Evolutionary conservation across 1,139 yeast species (phyloP).

Genomic region (Kodamaea plutei): DNA sequence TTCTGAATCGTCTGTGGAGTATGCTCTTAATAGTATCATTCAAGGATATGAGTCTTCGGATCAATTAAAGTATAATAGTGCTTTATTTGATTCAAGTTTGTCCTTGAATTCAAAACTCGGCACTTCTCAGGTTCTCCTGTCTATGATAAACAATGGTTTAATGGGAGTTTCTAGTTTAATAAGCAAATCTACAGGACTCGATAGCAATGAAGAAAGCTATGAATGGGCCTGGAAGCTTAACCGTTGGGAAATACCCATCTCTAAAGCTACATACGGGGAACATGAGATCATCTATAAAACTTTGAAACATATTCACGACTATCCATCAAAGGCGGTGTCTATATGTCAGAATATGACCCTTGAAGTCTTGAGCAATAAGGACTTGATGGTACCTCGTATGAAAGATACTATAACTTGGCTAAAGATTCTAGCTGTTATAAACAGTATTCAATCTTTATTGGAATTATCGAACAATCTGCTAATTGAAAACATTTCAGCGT

Average conservation of each 20-base stretch:
- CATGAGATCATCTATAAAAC: slow-evolving; percentile 45
- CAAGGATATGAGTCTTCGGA: slow-evolving; percentile 33
- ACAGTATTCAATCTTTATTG: slow-evolving; percentile 20
- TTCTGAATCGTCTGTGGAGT: slow-evolving; percentile 47
- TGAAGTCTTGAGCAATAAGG: slow-evolving; percentile 16
- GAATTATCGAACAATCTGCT: slow-evolving; percentile 4
- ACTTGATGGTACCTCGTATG: slow-evolving; percentile 14
- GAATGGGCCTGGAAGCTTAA: slow-evolving; percentile 70
- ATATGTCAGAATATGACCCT: slow-evolving; percentile 19
- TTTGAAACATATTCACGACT: slow-evolving; percentile 39
- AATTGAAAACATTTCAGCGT: slow-evolving; percentile 7
- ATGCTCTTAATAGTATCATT: slow-evolving; percentile 44
- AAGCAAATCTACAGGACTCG: slow-evolving; percentile 13
- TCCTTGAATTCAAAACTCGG: slow-evolving; percentile 14
- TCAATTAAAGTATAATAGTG: slow-evolving; percentile 52
- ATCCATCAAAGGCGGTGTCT: slow-evolving; percentile 14
- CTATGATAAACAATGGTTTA: slow-evolving; percentile 45
- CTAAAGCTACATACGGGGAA: slow-evolving; percentile 26
- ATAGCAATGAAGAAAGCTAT: slow-evolving; percentile 13
- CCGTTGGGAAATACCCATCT: slow-evolving; percentile 63
- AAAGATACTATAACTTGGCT: slow-evolving; percentile 24
- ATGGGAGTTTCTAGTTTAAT: slow-evolving; percentile 44
- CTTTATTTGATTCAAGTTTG: slow-evolving; percentile 44
- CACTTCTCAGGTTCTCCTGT: slow-evolving; percentile 21
- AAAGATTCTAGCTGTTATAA: slow-evolving; percentile 33